These are phyloP conservation scores for Chalciporus sp. DNA, from an alignment of 1,284 basidiomycete genomes.

Conservation along the genomic window DNA sequence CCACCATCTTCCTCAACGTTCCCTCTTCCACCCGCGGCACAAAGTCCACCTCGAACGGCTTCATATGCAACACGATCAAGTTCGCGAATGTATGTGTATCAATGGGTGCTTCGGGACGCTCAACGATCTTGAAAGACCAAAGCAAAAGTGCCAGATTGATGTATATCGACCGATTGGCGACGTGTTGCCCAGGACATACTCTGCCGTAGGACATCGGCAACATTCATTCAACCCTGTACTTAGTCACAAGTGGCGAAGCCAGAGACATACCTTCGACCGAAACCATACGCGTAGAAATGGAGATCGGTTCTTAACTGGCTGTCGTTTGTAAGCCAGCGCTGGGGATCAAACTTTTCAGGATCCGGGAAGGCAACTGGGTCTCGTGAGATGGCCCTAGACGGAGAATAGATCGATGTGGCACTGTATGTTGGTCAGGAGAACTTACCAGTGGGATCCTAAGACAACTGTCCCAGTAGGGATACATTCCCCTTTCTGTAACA, in stretches of 20 bases:
- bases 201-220: slow-evolving; percentile 1
- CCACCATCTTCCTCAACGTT: slow-evolving; percentile 10
- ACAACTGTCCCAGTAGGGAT: slow-evolving; percentile 17
- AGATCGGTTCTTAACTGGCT: slow-evolving; percentile 35
- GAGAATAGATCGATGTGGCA: neutral
- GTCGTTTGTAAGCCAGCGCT: slow-evolving; percentile 38
- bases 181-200: slow-evolving; percentile 18
- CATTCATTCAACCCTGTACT: too few species aligned
- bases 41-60: slow-evolving; percentile 11
- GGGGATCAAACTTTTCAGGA: slow-evolving; percentile 38
- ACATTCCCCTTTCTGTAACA: slow-evolving; percentile 13
- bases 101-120: slow-evolving; percentile 35
- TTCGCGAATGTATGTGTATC: slow-evolving; percentile 23
- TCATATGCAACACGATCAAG: neutral
- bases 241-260: slow-evolving; percentile 1
- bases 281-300: slow-evolving; percentile 38
- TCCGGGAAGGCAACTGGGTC: slow-evolving; percentile 23
- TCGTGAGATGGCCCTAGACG: slow-evolving; percentile 13
- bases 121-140: slow-evolving; percentile 39
- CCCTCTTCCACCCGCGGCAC: slow-evolving; percentile 7
- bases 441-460: slow-evolving; percentile 17
- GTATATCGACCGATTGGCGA: slow-evolving; percentile 37
- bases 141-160: slow-evolving; percentile 37
- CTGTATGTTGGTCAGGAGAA: neutral
- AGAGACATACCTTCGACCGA: slow-evolving; percentile 36